These are phyloP conservation scores for Lactarius hatsudake DNA, from an alignment of 768 basidiomycete species.

Conservation along the genomic window DNA sequence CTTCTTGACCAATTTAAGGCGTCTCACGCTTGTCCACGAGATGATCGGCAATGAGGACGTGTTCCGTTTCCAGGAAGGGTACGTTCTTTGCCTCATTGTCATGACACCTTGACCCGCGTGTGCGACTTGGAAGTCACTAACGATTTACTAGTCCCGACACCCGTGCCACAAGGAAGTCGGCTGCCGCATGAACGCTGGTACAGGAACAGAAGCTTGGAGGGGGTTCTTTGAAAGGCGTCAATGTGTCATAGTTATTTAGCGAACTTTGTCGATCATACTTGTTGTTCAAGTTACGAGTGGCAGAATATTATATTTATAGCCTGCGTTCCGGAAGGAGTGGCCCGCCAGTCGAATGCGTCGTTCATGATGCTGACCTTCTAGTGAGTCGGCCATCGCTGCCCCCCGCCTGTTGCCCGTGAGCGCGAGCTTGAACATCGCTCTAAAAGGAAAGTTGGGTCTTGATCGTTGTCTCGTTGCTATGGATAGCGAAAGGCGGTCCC, in stretches of 20 bases:
- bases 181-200: not conserved
- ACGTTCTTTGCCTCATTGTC: constrained; percentile 1
- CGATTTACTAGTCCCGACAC: not conserved
- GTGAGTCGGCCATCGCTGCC: not conserved
- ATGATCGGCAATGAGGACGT: constrained; percentile 26
- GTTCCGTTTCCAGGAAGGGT: constrained; percentile 28
- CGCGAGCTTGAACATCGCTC: not conserved
- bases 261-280: not conserved
- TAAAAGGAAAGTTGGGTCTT: not conserved
- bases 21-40: constrained; percentile 44
- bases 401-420: not conserved
- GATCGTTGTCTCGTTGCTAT: constrained; percentile 1
- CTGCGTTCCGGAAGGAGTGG: not conserved
- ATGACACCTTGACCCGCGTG: not conserved
- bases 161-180: not conserved
- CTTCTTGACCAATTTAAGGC: constrained; percentile 40
- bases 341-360: not conserved
- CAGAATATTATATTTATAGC: not conserved
- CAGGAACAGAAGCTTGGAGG: not conserved
- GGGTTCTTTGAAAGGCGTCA: not conserved
- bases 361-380: not conserved
- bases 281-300: not conserved
- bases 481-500: constrained; percentile 1
- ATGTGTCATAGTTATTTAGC: not conserved
- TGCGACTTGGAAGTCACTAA: not conserved